A percentile compares a stretch with the other conserved stretches of the same genome.
These are phyloP conservation scores for Diplodia mutila DNA, from an alignment of 2,329 filamentous ascomycete genomes.

Conservation along the genomic window DNA sequence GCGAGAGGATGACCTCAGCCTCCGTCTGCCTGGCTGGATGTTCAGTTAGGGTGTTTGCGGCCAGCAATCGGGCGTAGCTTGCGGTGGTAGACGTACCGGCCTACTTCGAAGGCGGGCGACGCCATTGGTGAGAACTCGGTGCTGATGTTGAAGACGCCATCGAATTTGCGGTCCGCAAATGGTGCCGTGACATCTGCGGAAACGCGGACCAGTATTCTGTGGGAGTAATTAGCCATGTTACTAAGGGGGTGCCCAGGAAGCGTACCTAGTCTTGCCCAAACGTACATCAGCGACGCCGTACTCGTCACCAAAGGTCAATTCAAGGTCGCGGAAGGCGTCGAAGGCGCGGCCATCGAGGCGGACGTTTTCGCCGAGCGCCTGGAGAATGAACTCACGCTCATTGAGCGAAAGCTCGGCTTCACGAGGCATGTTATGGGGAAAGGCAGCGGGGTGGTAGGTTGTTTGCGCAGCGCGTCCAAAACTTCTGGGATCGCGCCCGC, in stretches of 20 bases:
- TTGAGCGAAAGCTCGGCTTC: constrained; percentile 89
- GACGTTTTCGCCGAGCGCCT: constrained; percentile 78
- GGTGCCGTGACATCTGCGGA: constrained; percentile 88
- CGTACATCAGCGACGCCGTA: constrained; percentile 87
- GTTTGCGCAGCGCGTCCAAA: constrained; percentile 4
- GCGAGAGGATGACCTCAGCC: constrained; percentile 81
- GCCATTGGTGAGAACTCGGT: constrained; percentile 93
- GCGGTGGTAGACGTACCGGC: constrained; percentile 56
- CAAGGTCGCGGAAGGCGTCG: constrained; percentile 77
- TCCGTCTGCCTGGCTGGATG: constrained; percentile 71
- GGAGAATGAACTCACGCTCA: constrained; percentile 82
- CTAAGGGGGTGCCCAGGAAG: background rate
- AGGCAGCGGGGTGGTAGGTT: background rate
- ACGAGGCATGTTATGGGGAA: constrained; percentile 71
- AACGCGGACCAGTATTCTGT: constrained; percentile 79
- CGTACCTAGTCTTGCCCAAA: constrained; percentile 85
- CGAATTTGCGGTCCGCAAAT: constrained; percentile 85
- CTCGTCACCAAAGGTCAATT: constrained; percentile 84
- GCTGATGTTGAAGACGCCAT: constrained; percentile 90
- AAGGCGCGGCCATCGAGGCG: constrained; percentile 82
- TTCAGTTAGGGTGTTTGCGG: constrained; percentile 32
- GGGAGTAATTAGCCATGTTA: constrained; percentile 30
- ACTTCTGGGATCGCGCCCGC: constrained; percentile 9
- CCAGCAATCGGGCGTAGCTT: constrained; percentile 17
- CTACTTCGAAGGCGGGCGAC: constrained; percentile 85